Evolutionary conservation across 352 stramenopile genomes (phyloP), one percentile per base, ranked within the genome.

Genomic region (Phytopythium oedochilum): DNA sequence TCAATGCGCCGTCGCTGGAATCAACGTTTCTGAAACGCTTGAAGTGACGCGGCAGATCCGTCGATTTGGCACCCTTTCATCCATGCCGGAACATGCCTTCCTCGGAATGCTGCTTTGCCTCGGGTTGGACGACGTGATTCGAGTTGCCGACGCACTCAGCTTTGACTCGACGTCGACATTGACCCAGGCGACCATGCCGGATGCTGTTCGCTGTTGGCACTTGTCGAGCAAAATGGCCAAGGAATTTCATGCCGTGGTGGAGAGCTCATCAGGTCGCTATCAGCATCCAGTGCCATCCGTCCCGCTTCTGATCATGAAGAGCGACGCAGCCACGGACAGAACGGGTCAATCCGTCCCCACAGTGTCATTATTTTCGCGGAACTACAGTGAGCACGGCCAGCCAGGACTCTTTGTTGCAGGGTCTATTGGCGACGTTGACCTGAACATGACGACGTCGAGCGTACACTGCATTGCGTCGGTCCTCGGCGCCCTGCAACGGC

Each of bases 151-250:
- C 10, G 54, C 61, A 4, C 58, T 78, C 17, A 17, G 32, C 10
- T 60, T 66, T 10, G 3, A 36, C 8, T 12, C 36, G 0, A 28
- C 59, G 14, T 23, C 15, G n/a, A 17, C 31, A 7, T 46, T 49
- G 7, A 28, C 4, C n/a, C 29, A 22, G 1, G 44, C 17, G 17
- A n/a, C 0, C 7, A 36, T 78, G 28, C 68, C 68, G 29, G 56
- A 66, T 32, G 66, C 70, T 43, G 77, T 87, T 65, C 52, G 75
- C 22, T 75, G 67, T 28, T 87, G 76, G 74, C 65, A 87, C 48
- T 57, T 83, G 25, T 74, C 74, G 22, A 85, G 63, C 53, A 66
- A 47, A 28, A 66, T 85, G 14, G 61, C 60, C 29, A 86, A 76
- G 55, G 31, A 40, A 9, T 83, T 81, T 29, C 70, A 70, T n/a